Conservation (phyloP, 1,139 yeast genomes). For the Yamadazyma atlantica region DNA sequence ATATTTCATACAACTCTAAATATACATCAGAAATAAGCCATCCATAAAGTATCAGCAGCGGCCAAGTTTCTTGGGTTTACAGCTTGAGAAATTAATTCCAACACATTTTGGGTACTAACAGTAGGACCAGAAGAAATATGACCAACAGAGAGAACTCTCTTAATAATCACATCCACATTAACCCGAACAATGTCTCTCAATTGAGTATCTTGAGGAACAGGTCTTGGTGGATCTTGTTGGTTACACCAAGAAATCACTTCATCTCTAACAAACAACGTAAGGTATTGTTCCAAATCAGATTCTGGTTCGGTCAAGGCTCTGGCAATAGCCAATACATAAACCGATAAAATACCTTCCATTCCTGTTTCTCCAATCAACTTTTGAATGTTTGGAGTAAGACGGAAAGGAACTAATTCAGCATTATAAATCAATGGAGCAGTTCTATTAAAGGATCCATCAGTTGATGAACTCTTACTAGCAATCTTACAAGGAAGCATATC, state of each 20-base stretch:
- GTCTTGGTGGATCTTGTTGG: slow-evolving; percentile 69
- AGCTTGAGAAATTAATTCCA: slow-evolving; percentile 91
- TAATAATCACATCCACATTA: slow-evolving; percentile 83
- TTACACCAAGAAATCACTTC: slow-evolving; percentile 94
- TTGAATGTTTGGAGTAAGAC: slow-evolving; percentile 94
- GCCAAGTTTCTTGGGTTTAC: slow-evolving; percentile 95
- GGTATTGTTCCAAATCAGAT: slow-evolving; percentile 81
- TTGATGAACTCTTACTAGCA: slow-evolving; percentile 59
- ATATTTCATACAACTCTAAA: background rate
- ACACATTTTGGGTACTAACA: slow-evolving; percentile 90
- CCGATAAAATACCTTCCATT: slow-evolving; percentile 87
- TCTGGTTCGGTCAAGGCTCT: slow-evolving; percentile 89
- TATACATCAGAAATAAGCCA: slow-evolving; percentile 67
- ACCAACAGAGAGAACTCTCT: slow-evolving; percentile 67
- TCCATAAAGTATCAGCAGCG: slow-evolving; percentile 89
- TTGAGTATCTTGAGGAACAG: slow-evolving; percentile 72
- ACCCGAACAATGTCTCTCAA: slow-evolving; percentile 83
- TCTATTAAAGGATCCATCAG: slow-evolving; percentile 57
- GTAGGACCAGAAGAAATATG: slow-evolving; percentile 71
- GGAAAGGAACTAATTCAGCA: slow-evolving; percentile 94
- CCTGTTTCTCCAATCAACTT: slow-evolving; percentile 91
- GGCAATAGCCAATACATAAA: slow-evolving; percentile 81
- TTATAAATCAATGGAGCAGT: slow-evolving; percentile 88
- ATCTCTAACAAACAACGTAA: slow-evolving; percentile 91
- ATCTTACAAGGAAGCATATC: slow-evolving; percentile 92